Evolutionary conservation across 73 alveolate species (phyloP), one percentile per base, ranked within the genome.

Genomic region (Uronychia binucleata): DNA sequence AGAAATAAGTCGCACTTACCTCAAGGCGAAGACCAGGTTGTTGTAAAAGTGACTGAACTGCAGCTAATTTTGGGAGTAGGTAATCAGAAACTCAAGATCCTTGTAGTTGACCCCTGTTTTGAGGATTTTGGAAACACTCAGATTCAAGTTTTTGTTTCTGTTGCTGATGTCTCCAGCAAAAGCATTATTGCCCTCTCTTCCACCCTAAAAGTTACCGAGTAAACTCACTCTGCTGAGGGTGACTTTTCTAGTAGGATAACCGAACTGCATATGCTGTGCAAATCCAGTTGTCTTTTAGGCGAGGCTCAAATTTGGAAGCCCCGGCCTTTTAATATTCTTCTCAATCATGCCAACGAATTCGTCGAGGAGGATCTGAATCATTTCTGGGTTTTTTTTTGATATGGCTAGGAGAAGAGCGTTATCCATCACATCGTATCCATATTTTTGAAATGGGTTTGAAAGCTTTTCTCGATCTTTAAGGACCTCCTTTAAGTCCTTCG

Each of bases 181-280:
- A 77, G 98, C 98, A 81, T 95, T 94, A 85, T 95, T 95, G 33
- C 98, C 98, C 94, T 93, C 96, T 92, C 93, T 95, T 80, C 94
- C 96, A 59, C 98, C 67, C 67, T 46, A 11, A 11, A 46, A 11
- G 5, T 5, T 46, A 5, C 5, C 5, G 19, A 46, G 19, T 46
- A 19, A 46, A 46, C 67, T 46, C 19, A 46, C 98, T 81, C 98
- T 86, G 26, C 96, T 91, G 31, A 91, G 88, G 58, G 80, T 77
- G 28, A 95, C 94, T 84, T 93, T 81, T 91, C 98, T 92, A 8
- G 94, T 92, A 77, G 86, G 77, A 33, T 90, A 93, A 1, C 96
- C 96, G 59, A 93, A 92, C 93, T 93, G 91, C 31, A 35, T 87
- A 79, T 75, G 87, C 35, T 93, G 90, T 77, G 93, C 86, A 77